These are phyloP conservation scores for Cyberlindnera nakhonratchasimensis DNA, from an alignment of 805 yeast genomes.

Conservation along the genomic window DNA sequence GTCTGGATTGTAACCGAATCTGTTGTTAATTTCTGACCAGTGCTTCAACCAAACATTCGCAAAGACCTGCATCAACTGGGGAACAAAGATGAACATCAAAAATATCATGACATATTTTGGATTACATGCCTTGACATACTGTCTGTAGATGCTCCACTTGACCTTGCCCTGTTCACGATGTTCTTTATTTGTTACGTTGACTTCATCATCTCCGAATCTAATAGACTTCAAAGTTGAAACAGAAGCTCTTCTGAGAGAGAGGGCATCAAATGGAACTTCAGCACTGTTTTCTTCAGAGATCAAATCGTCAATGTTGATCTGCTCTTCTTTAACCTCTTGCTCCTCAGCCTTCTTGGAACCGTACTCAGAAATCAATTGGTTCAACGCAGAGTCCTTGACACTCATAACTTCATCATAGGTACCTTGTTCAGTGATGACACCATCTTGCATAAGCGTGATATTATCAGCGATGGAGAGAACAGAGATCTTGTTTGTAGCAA, in stretches of 20 bases:
- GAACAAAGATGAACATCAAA: slow-evolving; percentile 49
- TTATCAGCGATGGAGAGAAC: slow-evolving; percentile 73
- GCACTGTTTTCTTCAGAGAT: slow-evolving; percentile 27
- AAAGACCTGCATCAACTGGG: slow-evolving; percentile 59
- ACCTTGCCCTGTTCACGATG: slow-evolving; percentile 92
- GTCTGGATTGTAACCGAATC: slow-evolving; percentile 65
- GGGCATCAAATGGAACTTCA: slow-evolving; percentile 32
- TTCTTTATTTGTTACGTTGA: slow-evolving; percentile 47
- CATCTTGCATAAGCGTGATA: slow-evolving; percentile 66
- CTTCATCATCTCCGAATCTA: slow-evolving; percentile 33
- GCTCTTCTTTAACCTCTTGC: slow-evolving; percentile 18
- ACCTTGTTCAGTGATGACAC: slow-evolving; percentile 66
- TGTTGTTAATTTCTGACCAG: slow-evolving; percentile 91
- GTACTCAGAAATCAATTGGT: slow-evolving; percentile 55
- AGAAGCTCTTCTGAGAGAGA: slow-evolving; percentile 61
- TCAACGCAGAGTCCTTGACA: slow-evolving; percentile 44
- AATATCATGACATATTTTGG: slow-evolving; percentile 58
- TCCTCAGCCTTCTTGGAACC: slow-evolving; percentile 45
- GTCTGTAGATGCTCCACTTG: slow-evolving; percentile 77
- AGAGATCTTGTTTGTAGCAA: slow-evolving; percentile 84
- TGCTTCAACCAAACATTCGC: slow-evolving; percentile 92
- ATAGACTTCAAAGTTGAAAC: slow-evolving; percentile 42
- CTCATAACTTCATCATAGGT: slow-evolving; percentile 50
- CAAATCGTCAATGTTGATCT: slow-evolving; percentile 17
- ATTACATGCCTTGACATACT: slow-evolving; percentile 87